Base-by-base conservation (phyloP, 192 early-diverging fungal genomes). In the Powellomyces hirtus region DNA sequence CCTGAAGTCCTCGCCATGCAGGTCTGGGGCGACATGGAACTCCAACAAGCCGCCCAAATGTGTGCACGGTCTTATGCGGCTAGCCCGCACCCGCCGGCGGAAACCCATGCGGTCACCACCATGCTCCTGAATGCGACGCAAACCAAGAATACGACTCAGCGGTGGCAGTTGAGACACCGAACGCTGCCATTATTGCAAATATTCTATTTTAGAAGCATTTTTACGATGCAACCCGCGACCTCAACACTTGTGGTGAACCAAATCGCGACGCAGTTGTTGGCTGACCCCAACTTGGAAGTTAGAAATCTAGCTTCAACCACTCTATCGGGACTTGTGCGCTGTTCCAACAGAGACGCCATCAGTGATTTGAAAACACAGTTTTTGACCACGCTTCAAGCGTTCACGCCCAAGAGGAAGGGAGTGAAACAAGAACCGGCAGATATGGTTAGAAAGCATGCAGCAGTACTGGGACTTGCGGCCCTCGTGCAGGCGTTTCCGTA, bases 401-500 rank as follows among this genome's bases (percentile, higher is more conserved):
- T 56, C 27, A 16, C 29, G 5, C 6, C 29, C 27, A 5, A 5
- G 33, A 22, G 53, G 5, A 29, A 31, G 5, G 51, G 26, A 7
- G 29, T 8, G 33, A 16, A 56, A 30, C 20, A 56, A 18, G 27
- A 27, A 31, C 20, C 24, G 4, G 29, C 29, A 34, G 29, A 56
- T 18, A 16, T 56, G 10, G 53, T 16, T 6, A 56, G 29, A 31
- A 38, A 62, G 62, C 96, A 98, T 77, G 89, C 91, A 0, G 93
- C 90, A 18, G 92, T 92, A n/a, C 76, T 98, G 58, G 96, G 95
- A 0, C 74, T 98, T n/a, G 84, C 92, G 14, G 89, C 90, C 1
- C 74, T 98, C 8, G 80, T 97, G 3, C 84, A 91, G 53, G 94
- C 95, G 0, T 96, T 95, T 68, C 96, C 96, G 2, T 98, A 98